Evolutionary conservation across 2,329 filamentous ascomycete genomes (phyloP).

Genomic region (Camptophora hylomeconis): DNA sequence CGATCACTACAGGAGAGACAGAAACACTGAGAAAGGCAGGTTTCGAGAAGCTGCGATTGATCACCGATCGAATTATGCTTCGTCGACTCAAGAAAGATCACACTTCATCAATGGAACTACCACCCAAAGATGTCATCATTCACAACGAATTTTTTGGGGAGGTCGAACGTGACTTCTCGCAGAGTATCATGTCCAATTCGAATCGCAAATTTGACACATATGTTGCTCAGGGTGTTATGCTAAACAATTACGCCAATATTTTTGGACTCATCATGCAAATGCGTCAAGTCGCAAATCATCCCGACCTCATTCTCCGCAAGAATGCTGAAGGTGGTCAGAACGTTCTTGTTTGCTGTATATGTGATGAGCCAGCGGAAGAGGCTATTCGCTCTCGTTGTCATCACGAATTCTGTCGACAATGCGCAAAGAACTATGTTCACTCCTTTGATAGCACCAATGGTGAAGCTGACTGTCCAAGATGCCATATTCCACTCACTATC

Average conservation of each 20-base stretch:
- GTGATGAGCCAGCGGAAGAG: constrained; percentile 91
- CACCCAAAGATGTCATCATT: constrained; percentile 83
- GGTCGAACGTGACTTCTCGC: constrained; percentile 88
- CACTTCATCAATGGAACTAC: constrained; percentile 88
- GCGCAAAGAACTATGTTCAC: constrained; percentile 65
- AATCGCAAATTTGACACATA: constrained; percentile 89
- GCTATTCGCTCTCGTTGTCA: constrained; percentile 83
- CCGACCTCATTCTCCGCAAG: constrained; percentile 85
- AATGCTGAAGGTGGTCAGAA: constrained; percentile 77
- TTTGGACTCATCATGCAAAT: constrained; percentile 99
- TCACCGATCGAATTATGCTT: constrained; percentile 91
- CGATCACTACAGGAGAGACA: constrained; percentile 47
- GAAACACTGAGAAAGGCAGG: constrained; percentile 50
- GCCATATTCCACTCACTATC: constrained; percentile 79
- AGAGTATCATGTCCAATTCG: constrained; percentile 87
- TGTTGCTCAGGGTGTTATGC: constrained; percentile 80
- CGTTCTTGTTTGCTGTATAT: constrained; percentile 81
- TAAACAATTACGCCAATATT: constrained; percentile 98
- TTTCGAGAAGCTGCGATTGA: constrained; percentile 67
- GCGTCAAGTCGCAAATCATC: constrained; percentile 94
- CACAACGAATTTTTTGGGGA: constrained; percentile 95
- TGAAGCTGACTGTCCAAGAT: constrained; percentile 61
- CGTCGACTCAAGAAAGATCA: constrained; percentile 89
- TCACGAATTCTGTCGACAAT: constrained; percentile 81
- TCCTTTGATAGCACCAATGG: constrained; percentile 52